Percentiles rank a stretch among this genome's conserved stretches.
Evolutionary conservation across 257 asterid species (phyloP).

Genomic region (Nicotiana noctiflora): DNA sequence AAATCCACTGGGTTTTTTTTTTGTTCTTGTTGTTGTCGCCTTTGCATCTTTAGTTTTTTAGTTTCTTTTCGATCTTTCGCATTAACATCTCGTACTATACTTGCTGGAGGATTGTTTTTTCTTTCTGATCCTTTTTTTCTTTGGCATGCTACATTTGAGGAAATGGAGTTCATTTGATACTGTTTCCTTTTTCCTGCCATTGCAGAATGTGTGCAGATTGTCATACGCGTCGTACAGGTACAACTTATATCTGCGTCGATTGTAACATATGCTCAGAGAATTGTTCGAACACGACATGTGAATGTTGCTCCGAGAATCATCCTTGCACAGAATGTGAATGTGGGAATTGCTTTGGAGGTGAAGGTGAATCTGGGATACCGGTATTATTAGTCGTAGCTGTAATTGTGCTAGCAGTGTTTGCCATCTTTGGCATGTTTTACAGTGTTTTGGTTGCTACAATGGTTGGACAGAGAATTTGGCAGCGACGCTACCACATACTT

Average conservation of each 20-base stretch:
- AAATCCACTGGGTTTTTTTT: too few relatives aligned
- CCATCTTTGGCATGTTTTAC: conserved; percentile 78
- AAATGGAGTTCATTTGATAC: neutral
- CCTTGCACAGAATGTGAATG: conserved; percentile 68
- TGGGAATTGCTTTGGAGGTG: conserved; percentile 82
- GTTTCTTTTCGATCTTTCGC: neutral
- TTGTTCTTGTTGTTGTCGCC: too few relatives aligned
- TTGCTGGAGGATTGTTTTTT: neutral
- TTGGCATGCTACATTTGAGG: neutral
- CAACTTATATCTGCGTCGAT: conserved; percentile 94
- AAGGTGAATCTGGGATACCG: conserved; percentile 78
- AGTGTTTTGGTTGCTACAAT: conserved; percentile 89
- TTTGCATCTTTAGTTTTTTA: neutral
- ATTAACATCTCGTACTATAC: neutral
- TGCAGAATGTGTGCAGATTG: conserved; percentile 89
- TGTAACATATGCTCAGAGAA: conserved; percentile 83
- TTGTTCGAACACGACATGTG: conserved; percentile 30
- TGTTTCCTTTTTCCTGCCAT: neutral
- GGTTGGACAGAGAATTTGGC: conserved; percentile 98
- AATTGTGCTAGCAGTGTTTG: conserved; percentile 68
- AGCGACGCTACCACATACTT: conserved; percentile 89
- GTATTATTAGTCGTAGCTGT: conserved; percentile 55
- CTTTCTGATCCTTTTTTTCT: neutral
- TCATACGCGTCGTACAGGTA: conserved; percentile 52
- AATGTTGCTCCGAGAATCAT: neutral